Conservation (phyloP, 164 flowering plant genomes). For the Hamamelis virginiana region DNA sequence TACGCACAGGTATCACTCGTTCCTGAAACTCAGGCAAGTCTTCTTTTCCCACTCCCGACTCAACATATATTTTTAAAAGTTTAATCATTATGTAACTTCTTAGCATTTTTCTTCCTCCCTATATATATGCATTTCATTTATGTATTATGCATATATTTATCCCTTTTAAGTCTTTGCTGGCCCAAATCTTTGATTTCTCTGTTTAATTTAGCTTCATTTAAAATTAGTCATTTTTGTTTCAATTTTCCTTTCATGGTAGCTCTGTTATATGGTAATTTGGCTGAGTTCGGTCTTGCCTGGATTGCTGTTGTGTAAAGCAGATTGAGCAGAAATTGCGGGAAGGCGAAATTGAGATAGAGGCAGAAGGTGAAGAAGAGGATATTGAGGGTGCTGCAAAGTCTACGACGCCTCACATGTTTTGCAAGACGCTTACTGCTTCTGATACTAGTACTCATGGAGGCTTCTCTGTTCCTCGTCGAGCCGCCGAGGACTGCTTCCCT, state of each 20-base stretch:
- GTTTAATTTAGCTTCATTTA: not conserved
- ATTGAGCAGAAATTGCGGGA: slow-evolving; percentile 59
- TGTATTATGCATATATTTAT: too few species aligned
- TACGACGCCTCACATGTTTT: slow-evolving; percentile 92
- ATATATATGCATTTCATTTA: too few species aligned
- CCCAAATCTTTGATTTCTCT: not conserved
- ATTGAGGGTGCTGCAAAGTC: slow-evolving; percentile 42
- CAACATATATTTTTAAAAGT: too few species aligned
- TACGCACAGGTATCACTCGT: slow-evolving; percentile 80
- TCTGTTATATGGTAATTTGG: too few species aligned
- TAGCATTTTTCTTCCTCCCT: not conserved
- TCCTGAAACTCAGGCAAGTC: slow-evolving; percentile 71
- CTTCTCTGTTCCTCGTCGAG: slow-evolving; percentile 96
- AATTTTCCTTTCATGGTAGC: too few species aligned
- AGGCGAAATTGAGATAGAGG: slow-evolving; percentile 40
- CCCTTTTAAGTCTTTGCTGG: too few species aligned
- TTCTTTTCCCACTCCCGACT: not conserved
- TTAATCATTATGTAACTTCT: too few species aligned
- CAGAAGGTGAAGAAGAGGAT: slow-evolving; percentile 49
- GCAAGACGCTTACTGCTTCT: slow-evolving; percentile 97
- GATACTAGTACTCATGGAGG: slow-evolving; percentile 99
- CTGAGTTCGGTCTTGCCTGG: too few species aligned
- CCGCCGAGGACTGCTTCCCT: slow-evolving; percentile 99
- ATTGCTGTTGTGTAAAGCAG: slow-evolving; percentile 22
- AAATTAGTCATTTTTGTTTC: too few species aligned